phyloP scores from a whole-genome alignment of 176 grass and related monocot species.

The Luzula sylvatica region DNA sequence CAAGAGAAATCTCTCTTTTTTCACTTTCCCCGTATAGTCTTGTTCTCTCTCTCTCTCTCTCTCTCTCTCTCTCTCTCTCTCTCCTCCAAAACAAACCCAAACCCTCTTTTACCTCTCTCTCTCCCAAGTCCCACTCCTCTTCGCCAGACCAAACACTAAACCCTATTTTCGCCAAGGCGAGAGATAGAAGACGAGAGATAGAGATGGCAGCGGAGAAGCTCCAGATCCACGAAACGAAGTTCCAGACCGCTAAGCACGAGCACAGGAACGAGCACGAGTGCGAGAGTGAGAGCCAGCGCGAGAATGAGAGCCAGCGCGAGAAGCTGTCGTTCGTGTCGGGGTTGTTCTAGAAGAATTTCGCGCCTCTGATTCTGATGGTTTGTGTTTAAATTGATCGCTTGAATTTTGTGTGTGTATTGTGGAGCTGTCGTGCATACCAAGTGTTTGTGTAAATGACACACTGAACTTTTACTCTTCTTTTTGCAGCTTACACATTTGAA shows the following conservation, averaged over 20 bases:
- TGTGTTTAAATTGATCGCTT: not conserved
- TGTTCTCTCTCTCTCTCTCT: not conserved
- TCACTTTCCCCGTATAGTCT: too few species aligned
- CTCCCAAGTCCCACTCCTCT: not conserved
- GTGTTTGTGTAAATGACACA: not conserved
- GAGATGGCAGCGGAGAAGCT: too few species aligned
- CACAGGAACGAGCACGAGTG: too few species aligned
- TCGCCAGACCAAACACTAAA: not conserved
- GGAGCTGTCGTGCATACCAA: not conserved
- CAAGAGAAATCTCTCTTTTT: too few species aligned
- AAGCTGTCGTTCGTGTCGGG: slow-evolving; percentile 25
- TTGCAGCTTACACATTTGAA: slow-evolving; percentile 70
- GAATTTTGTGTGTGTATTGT: not conserved
- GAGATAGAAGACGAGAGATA: too few species aligned
- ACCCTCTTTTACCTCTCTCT: not conserved
- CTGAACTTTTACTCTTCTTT: slow-evolving; percentile 6
- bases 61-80: slow-evolving; percentile 9
- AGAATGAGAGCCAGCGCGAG: slow-evolving; percentile 30
- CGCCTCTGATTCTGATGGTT: slow-evolving; percentile 49
- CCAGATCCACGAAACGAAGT: too few species aligned
- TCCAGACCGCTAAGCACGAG: too few species aligned
- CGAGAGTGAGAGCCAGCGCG: too few species aligned
- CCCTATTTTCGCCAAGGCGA: too few species aligned
- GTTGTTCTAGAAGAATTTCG: slow-evolving; percentile 47
- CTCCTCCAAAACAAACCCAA: slow-evolving; percentile 7